Evolutionary conservation across 73 alveolate species (phyloP), one percentile per base, ranked within the genome.

Genomic region (Blepharisma stoltei): DNA sequence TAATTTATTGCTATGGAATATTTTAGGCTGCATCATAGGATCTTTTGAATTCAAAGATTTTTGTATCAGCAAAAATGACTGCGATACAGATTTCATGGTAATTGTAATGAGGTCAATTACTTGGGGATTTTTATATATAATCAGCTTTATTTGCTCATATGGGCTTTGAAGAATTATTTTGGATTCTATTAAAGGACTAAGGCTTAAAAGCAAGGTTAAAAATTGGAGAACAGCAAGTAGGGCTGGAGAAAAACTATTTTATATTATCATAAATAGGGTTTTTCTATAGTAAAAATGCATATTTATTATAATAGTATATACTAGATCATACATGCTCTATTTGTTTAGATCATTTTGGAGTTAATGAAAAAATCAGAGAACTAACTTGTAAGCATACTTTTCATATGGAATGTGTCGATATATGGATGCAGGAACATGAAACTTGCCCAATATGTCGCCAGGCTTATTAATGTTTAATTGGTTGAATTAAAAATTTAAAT

Each of bases 381-480:
- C 69, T 87, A 67, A 84, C 86, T 41, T 88, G 95, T 76, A 48
- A 75, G 52, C 95, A 88, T 81, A 18, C 78, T 9, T 88, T 81
- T 76, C 95, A 88, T 81, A 69, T 44, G 8, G 84, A 77, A 14
- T 88, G 95, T 67, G 21, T 88, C 44, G 54, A 55, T 14, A 88
- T 88, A 9, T 92, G 98, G 98, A 78, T 92, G 70, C 83, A 92
- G 25, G 83, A 83, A 69, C 95, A 92, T 81, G 89, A 87, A 65
- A 86, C 98, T 27, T 92, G 98, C 81, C 98, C 98, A 8, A 78
- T 89, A 21, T 92, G 98, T 67, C 41, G 41, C 41, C 41, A 32
- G 41, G 41, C 41, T 32, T 32, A 32, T 32, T 32, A 32, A 32
- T 32, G 41, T 32, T 32, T 32, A 32, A 32, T 32, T 32, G 41